Evolutionary conservation across 2,329 filamentous ascomycete species (phyloP), one percentile per base, ranked within the genome.

Genomic region (Cordyceps pruinosa): DNA sequence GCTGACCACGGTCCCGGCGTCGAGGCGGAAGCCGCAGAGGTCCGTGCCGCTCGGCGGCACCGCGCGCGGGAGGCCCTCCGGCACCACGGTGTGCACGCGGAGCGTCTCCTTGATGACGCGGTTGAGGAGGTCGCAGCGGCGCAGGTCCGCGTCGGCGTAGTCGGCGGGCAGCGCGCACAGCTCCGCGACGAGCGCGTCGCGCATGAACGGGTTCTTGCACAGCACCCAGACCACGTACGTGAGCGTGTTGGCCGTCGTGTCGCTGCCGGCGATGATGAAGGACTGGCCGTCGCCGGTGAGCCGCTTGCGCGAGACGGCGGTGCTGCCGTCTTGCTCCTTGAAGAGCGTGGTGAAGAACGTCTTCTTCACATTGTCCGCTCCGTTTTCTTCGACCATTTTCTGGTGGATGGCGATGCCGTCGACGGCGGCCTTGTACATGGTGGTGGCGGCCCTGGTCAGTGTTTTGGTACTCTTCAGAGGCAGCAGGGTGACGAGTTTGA

Each of bases 231-330:
- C 61, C 0, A 77, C 63, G 54, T 79, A 81, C 0, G 78, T 81
- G 47, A 82, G 59, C 0, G 76, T 75, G 13, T 72, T 70, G 1
- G 78, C 74, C 0, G 79, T 81, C 0, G 79, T 82, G 57, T 81
- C 78, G 41, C 71, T 78, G 1, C 79, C 79, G 1, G 78, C 80
- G 5, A 77, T 56, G 51, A 82, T 81, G 58, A 76, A 78, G 0
- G 60, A 62, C 5, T 69, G 66, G 0, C 77, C 77, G 44, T 78
- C 73, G 15, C 63, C 60, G 3, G 62, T 55, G 1, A 78, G 68
- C 28, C 78, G 73, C 1, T 60, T 17, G 7, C 59, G 62, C 1
- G 60, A 44, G 9, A 67, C n/a, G 15, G 59, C 58, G 4, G 62
- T 60, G 2, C 66, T 66, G 23, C 70, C 66, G n/a, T 68, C 60